phyloP scores from a whole-genome alignment of 768 basidiomycete species.

The Leccinum variicolor region DNA sequence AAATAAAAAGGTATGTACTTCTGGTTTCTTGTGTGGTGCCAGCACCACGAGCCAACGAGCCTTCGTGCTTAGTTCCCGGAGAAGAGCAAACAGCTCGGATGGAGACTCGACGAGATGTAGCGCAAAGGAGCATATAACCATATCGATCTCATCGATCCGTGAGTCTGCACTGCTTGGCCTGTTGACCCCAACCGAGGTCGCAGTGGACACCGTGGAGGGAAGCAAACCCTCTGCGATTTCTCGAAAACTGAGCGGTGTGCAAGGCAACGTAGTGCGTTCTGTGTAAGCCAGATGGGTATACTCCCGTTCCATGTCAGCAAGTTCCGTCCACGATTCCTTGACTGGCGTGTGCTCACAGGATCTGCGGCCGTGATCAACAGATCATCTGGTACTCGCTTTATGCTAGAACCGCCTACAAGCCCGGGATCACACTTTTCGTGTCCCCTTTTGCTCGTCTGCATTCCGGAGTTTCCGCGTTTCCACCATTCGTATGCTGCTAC shows the following conservation, averaged over 20 bases:
- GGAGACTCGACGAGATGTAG: slow-evolving; percentile 62
- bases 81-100: slow-evolving; percentile 60
- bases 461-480: slow-evolving; percentile 32
- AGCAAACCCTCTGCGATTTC: slow-evolving; percentile 58
- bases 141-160: slow-evolving; percentile 39
- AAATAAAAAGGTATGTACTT: slow-evolving; percentile 38
- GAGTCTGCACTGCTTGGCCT: neutral
- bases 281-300: slow-evolving; percentile 60
- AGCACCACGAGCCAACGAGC: slow-evolving; percentile 64
- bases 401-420: neutral
- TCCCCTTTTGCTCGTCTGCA: slow-evolving; percentile 14
- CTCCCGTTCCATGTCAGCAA: slow-evolving; percentile 31
- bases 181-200: slow-evolving; percentile 5
- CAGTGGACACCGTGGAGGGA: slow-evolving; percentile 31
- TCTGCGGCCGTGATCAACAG: slow-evolving; percentile 23
- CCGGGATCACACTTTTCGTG: neutral
- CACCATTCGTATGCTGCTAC: slow-evolving; percentile 61
- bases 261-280: slow-evolving; percentile 50
- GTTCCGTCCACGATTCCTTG: neutral
- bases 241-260: slow-evolving; percentile 57
- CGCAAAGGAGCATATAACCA: slow-evolving; percentile 73
- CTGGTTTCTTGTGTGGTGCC: slow-evolving; percentile 76
- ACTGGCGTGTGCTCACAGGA: slow-evolving; percentile 16
- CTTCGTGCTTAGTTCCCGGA: slow-evolving; percentile 62
- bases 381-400: slow-evolving; percentile 13